Conservation (phyloP, 257 asterid genomes). For the Solanum bulbocastanum region DNA sequence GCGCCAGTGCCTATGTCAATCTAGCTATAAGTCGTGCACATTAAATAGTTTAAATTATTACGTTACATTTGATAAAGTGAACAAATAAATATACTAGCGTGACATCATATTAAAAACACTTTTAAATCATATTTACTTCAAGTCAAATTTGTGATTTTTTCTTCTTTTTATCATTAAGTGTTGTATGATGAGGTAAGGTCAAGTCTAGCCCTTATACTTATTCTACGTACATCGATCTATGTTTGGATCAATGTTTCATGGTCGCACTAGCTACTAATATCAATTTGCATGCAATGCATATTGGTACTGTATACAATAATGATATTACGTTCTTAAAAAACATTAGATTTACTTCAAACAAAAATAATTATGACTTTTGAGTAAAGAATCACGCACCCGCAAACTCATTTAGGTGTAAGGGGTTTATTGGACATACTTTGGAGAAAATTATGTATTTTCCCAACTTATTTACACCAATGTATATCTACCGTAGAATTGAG, state of each 20-base stretch:
- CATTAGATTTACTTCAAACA: too few species aligned
- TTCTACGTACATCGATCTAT: too few species aligned
- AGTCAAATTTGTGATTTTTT: not conserved
- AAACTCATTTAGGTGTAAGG: too few species aligned
- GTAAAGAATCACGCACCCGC: too few species aligned
- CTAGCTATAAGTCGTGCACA: too few species aligned
- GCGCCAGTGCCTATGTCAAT: not conserved
- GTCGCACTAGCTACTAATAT: too few species aligned
- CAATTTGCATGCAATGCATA: not conserved
- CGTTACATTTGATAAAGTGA: not conserved
- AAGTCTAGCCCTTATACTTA: not conserved
- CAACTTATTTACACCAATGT: not conserved
- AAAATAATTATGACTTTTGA: too few species aligned
- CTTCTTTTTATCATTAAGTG: not conserved
- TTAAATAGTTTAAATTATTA: too few species aligned
- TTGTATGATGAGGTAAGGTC: not conserved
- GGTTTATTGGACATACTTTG: too few species aligned
- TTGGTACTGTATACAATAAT: not conserved
- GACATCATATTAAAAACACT: not conserved
- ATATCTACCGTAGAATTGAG: not conserved
- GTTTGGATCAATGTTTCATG: too few species aligned
- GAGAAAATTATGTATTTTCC: not conserved
- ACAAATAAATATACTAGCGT: not conserved
- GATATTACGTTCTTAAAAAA: too few species aligned
- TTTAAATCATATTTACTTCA: not conserved